phyloP scores from a whole-genome alignment of 768 basidiomycete genomes.

The Boletus reticuloceps region DNA sequence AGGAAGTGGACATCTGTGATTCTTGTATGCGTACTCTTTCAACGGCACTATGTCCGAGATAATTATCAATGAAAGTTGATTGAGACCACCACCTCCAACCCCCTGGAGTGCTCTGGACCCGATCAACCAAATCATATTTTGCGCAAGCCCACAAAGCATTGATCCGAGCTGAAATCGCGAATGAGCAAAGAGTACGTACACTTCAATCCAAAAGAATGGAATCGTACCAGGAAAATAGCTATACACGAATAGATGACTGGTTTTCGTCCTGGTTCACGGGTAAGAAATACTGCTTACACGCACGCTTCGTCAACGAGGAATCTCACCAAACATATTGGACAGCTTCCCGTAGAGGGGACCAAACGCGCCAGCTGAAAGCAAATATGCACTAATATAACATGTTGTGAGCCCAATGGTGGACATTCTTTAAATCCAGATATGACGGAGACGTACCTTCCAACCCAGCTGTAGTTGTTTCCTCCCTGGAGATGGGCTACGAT shows the following conservation, averaged over 20 bases:
- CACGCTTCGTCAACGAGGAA: too few relatives aligned
- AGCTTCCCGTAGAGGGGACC: conserved; percentile 76
- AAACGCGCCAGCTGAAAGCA: conserved; percentile 66
- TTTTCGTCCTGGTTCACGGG: conserved; percentile 49
- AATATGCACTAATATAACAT: conserved; percentile 53
- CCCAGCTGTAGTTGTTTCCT: conserved; percentile 65
- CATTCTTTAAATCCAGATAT: neutral
- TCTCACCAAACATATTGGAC: conserved; percentile 49
- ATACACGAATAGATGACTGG: conserved; percentile 68
- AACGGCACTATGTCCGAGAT: conserved; percentile 84
- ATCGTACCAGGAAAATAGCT: conserved; percentile 55
- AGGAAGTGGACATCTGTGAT: neutral
- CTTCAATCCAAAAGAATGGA: conserved; percentile 13
- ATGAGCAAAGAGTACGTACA: neutral
- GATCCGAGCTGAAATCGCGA: conserved; percentile 61
- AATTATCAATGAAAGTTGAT: conserved; percentile 73
- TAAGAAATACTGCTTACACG: neutral
- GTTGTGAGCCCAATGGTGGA: neutral
- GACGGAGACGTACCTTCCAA: conserved; percentile 48
- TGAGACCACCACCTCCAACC: conserved; percentile 75
- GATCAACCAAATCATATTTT: conserved; percentile 75
- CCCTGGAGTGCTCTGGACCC: conserved; percentile 78
- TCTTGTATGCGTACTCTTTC: conserved; percentile 51
- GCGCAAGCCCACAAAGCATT: conserved; percentile 77
- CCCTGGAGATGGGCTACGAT: conserved; percentile 62